Percentiles rank a stretch among this genome's conserved stretches.
Evolutionary conservation across 495 filamentous ascomycete genomes (phyloP).

Genomic region (Sordaria brevicollis): DNA sequence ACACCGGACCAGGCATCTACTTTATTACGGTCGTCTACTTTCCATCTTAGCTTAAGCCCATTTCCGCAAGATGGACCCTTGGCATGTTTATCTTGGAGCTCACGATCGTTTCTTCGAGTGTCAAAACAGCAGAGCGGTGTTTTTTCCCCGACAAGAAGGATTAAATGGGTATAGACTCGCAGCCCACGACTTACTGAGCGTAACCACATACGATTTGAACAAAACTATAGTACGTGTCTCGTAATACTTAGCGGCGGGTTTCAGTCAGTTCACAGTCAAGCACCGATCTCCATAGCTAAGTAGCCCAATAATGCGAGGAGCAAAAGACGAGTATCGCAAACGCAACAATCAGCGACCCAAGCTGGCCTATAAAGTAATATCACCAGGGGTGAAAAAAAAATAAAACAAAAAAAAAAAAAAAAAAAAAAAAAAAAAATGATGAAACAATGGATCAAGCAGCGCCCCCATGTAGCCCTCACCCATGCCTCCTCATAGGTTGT

Average conservation of each 20-base stretch:
- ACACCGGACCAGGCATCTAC: background rate
- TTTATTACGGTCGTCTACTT: background rate
- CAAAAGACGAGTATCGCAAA: background rate
- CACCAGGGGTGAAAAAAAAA: background rate
- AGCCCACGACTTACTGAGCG: background rate
- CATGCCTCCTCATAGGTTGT: background rate
- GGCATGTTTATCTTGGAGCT: background rate
- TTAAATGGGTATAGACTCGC: background rate
- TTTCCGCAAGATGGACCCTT: background rate
- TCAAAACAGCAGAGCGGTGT: background rate
- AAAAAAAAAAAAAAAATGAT: background rate
- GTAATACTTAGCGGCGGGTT: background rate
- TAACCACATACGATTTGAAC: background rate
- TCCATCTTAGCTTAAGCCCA: background rate
- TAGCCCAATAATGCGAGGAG: no score
- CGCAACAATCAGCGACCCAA: background rate
- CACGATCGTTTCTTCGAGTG: background rate
- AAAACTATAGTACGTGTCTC: background rate
- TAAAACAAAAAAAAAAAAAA: background rate
- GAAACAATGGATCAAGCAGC: background rate
- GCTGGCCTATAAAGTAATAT: no score
- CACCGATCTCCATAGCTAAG: no score
- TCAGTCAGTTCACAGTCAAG: background rate
- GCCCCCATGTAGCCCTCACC: background rate
- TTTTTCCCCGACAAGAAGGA: background rate